Evolutionary conservation across 1,139 yeast genomes (phyloP).

Genomic region (Wickerhamiella infanticola): DNA sequence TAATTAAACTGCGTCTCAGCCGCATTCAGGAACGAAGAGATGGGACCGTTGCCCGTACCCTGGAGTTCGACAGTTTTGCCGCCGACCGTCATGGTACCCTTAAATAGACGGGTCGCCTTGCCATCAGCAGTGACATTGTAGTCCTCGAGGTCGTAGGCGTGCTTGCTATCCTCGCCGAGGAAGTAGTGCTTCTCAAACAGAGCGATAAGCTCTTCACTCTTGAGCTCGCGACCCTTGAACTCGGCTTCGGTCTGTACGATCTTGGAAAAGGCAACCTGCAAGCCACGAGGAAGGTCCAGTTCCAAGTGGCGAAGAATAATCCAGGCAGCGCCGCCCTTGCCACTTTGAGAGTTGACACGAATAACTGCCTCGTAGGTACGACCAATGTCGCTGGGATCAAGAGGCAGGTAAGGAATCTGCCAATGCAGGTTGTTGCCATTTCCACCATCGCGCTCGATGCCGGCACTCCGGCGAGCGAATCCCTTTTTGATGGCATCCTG

Average conservation of each 20-base stretch:
- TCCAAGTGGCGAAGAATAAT: conserved; percentile 76
- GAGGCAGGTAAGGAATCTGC: conserved; percentile 88
- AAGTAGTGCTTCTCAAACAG: conserved; percentile 62
- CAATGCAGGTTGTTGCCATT: conserved; percentile 28
- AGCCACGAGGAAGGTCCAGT: conserved; percentile 78
- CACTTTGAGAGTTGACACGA: conserved; percentile 94
- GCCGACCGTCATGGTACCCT: conserved; percentile 35
- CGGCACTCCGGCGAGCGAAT: conserved; percentile 41
- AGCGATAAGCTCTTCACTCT: conserved; percentile 56
- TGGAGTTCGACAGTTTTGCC: conserved; percentile 22
- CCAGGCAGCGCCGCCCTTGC: conserved; percentile 99
- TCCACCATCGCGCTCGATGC: conserved; percentile 28
- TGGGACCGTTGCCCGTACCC: conserved; percentile 91
- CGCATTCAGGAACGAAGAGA: conserved; percentile 79
- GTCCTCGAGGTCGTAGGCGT: conserved; percentile 20
- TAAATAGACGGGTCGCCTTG: conserved; percentile 33
- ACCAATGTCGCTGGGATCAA: conserved; percentile 93
- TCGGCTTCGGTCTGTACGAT: conserved; percentile 77
- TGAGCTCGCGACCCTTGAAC: conserved; percentile 67
- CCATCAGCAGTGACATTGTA: conserved; percentile 20
- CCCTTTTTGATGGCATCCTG: conserved; percentile 98
- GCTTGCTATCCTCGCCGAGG: conserved; percentile 27
- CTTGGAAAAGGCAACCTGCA: conserved; percentile 81
- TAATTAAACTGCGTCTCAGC: conserved; percentile 42
- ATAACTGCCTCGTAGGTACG: conserved; percentile 95